phyloP scores from a whole-genome alignment of 345 rosid genomes.

The Sisymbrium altissimum region DNA sequence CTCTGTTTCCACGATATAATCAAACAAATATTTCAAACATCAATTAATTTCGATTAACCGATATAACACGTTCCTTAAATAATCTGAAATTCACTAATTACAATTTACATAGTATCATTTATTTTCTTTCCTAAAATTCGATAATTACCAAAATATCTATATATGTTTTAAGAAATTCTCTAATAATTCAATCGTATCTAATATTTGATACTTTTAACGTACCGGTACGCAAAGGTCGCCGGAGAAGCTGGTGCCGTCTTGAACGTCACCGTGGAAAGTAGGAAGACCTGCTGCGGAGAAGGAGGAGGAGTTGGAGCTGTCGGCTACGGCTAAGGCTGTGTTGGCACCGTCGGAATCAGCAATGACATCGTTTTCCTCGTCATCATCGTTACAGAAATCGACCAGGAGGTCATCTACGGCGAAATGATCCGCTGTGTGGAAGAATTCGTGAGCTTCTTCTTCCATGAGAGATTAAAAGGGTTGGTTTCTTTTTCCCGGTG shows the following conservation, averaged over 20 bases:
- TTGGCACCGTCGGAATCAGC: constrained; percentile 34
- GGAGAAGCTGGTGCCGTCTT: constrained; percentile 44
- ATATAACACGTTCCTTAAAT: not conserved
- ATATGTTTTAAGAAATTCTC: not conserved
- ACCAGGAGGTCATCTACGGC: constrained; percentile 78
- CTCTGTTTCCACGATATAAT: constrained; percentile 36
- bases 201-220: not conserved
- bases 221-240: constrained; percentile 93
- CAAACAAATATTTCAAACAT: not conserved
- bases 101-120: not conserved
- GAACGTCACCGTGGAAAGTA: constrained; percentile 34
- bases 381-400: constrained; percentile 79
- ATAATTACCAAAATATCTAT: not conserved
- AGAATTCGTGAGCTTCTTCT: constrained; percentile 31
- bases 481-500: not conserved
- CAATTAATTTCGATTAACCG: not conserved
- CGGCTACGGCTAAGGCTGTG: constrained; percentile 42
- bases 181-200: not conserved
- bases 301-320: constrained; percentile 58
- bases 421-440: constrained; percentile 56
- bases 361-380: constrained; percentile 40
- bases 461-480: constrained; percentile 4
- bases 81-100: not conserved
- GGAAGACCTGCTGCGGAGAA: constrained; percentile 31
- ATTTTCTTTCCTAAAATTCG: not conserved